Percentiles rank a stretch among this genome's conserved stretches.
phyloP scores from a whole-genome alignment of 352 stramenopile species.

The Pythium myriotylum region DNA sequence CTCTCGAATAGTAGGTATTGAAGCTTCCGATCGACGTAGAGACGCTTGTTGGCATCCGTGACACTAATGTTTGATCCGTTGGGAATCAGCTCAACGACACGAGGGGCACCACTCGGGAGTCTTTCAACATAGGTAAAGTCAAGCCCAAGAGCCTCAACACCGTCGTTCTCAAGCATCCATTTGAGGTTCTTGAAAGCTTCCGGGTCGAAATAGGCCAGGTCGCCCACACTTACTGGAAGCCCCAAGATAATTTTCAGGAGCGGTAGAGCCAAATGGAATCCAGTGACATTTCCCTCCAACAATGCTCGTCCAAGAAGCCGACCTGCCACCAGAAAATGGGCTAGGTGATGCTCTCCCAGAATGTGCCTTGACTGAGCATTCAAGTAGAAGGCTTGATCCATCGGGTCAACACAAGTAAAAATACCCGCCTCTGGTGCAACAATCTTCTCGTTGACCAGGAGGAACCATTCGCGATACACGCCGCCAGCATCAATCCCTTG shows the following conservation, averaged over 20 bases:
- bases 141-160: slow-evolving; percentile 51
- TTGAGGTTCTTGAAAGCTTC: slow-evolving; percentile 60
- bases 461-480: slow-evolving; percentile 89
- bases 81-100: slow-evolving; percentile 57
- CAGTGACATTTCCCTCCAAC: slow-evolving; percentile 92
- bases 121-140: slow-evolving; percentile 65
- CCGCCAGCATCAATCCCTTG: slow-evolving; percentile 84
- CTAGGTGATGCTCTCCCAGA: slow-evolving; percentile 66
- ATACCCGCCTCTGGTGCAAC: slow-evolving; percentile 48
- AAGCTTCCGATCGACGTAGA: slow-evolving; percentile 93
- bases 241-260: slow-evolving; percentile 98
- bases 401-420: slow-evolving; percentile 52
- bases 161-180: slow-evolving; percentile 70
- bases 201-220: slow-evolving; percentile 89
- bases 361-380: slow-evolving; percentile 65
- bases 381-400: slow-evolving; percentile 63
- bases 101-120: slow-evolving; percentile 17
- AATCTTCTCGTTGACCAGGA: slow-evolving; percentile 69
- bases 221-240: slow-evolving; percentile 92
- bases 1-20: slow-evolving; percentile 94
- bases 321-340: slow-evolving; percentile 63
- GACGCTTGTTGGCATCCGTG: slow-evolving; percentile 94
- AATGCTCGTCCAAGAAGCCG: slow-evolving; percentile 61
- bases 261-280: slow-evolving; percentile 93
- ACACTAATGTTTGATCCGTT: slow-evolving; percentile 80